A percentile compares a stretch with the other conserved stretches of the same genome.
These are phyloP conservation scores for Raffaelea albimanens DNA, from an alignment of 2,329 filamentous ascomycete genomes.

Conservation along the genomic window DNA sequence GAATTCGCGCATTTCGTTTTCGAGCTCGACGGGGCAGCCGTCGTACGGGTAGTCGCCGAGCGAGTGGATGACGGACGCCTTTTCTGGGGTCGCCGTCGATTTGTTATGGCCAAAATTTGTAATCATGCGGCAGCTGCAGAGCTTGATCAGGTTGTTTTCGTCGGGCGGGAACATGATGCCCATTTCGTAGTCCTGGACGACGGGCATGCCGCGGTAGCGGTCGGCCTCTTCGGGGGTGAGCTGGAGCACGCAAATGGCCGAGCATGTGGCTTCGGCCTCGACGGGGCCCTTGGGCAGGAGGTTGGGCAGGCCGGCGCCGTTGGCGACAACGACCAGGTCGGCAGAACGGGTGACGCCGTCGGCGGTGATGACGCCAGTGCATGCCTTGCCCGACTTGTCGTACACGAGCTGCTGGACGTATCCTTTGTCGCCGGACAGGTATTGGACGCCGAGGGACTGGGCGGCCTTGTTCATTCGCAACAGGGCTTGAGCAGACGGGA, in stretches of 20 bases:
- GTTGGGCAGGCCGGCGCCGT: constrained; percentile 48
- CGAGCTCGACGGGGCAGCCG: constrained; percentile 38
- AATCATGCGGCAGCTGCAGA: constrained; percentile 43
- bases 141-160: constrained; percentile 35
- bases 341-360: constrained; percentile 36
- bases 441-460: constrained; percentile 16
- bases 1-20: constrained; percentile 40
- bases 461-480: constrained; percentile 22
- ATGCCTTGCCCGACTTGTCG: constrained; percentile 23
- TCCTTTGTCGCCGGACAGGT: constrained; percentile 17
- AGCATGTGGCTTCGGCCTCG: constrained; percentile 53
- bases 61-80: constrained; percentile 13
- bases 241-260: constrained; percentile 53
- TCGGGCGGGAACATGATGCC: constrained; percentile 46
- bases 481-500: constrained; percentile 18
- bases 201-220: constrained; percentile 32
- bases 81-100: constrained; percentile 7
- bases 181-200: constrained; percentile 20
- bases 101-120: constrained; percentile 32
- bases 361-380: constrained; percentile 37
- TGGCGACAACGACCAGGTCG: constrained; percentile 41
- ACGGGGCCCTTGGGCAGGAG: constrained; percentile 48
- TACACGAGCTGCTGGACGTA: constrained; percentile 17
- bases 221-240: constrained; percentile 45
- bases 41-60: constrained; percentile 18